These are phyloP conservation scores for Cenchrus fungigraminus DNA, from an alignment of 176 grass and related monocot genomes.

Conservation along the genomic window DNA sequence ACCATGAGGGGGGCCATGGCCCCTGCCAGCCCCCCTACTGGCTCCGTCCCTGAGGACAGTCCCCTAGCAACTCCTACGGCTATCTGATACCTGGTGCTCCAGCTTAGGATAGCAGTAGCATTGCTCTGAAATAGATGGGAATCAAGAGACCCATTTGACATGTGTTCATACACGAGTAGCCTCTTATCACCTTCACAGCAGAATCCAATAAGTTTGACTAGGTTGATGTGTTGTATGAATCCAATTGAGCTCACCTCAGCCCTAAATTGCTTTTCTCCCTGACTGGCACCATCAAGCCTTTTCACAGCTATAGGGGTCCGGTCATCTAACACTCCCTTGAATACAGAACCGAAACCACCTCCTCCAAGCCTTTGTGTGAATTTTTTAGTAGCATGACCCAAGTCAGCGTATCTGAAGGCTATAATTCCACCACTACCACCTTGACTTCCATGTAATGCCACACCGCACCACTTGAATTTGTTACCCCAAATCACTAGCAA, in stretches of 20 bases:
- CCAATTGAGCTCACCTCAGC: conserved; percentile 63
- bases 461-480: no score
- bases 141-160: conserved; percentile 62
- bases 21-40: no score
- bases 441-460: neutral
- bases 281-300: conserved; percentile 40
- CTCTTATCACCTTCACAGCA: conserved; percentile 49
- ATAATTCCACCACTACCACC: conserved; percentile 24
- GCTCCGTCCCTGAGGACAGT: conserved; percentile 24
- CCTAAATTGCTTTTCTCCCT: conserved; percentile 66
- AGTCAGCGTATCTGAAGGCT: conserved; percentile 44
- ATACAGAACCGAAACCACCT: conserved; percentile 61
- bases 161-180: conserved; percentile 63
- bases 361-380: conserved; percentile 50
- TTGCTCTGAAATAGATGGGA: conserved; percentile 44
- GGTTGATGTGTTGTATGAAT: conserved; percentile 57
- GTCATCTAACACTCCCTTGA: conserved; percentile 42
- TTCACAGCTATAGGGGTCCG: conserved; percentile 52
- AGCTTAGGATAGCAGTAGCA: neutral
- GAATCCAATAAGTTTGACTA: conserved; percentile 57
- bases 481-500: no score
- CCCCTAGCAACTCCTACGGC: conserved; percentile 54
- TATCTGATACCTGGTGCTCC: conserved; percentile 50
- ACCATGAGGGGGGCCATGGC: no score
- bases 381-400: conserved; percentile 47